Evolutionary conservation across 2,329 filamentous ascomycete species (phyloP), one percentile per base, ranked within the genome.

Genomic region (Penicillium janthinellum): DNA sequence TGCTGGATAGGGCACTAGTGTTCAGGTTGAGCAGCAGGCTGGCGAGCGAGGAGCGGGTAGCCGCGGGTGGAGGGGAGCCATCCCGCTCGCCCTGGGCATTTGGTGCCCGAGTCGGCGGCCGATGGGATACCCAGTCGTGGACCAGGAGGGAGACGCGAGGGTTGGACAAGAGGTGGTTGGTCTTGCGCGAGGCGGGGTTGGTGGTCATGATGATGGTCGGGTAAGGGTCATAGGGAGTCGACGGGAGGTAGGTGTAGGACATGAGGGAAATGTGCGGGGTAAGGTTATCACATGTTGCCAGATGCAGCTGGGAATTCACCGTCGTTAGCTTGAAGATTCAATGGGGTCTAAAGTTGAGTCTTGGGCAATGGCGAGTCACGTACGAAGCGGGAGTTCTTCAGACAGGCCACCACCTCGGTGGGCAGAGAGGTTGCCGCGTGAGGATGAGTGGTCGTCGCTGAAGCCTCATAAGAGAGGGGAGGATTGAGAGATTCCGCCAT

Each of bases 211-310:
- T 90, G 73, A 98, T 96, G 64, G 92, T 90, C n/a, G 92, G 89
- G n/a, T 81, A 78, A 54, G 83, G 73, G 41, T 86, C 84, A 76
- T 87, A 89, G 41, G 87, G 88, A 15, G 90, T 91, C 5, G 84
- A 87, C 41, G 92, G 90, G 22, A 99, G 89, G 79, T 97, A 98
- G 72, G 95, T 98, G 82, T 98, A 98, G 82, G 96, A 97, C 95
- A 99, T 99, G 65, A 99, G 87, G 39, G 92, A 96, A 66, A 98
- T 91, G 75, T 98, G 92, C 10, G 95, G 95, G 64, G 88, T 83
- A 71, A 95, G 90, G 67, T 90, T 84, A 68, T 87, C 87, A 76
- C 90, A 96, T 58, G 95, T 99, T 69, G 95, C 93, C 55, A 99
- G 89, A 78, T 99, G 95, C 67, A 99, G 91, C 92, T 96, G 71